These are phyloP conservation scores for Solanum sitiens DNA, from an alignment of 257 asterid species.

Conservation along the genomic window DNA sequence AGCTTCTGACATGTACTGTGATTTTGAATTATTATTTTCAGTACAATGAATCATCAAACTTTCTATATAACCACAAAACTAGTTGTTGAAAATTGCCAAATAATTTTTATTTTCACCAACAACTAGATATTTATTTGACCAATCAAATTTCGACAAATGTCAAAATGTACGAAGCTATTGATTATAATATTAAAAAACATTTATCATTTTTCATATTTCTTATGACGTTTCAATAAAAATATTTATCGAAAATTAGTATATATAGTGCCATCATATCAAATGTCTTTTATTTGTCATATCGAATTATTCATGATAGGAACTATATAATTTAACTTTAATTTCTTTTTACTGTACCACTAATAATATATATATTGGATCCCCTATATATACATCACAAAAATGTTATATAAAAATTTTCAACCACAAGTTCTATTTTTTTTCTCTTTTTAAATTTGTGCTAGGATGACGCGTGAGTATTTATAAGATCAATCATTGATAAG, in stretches of 20 bases:
- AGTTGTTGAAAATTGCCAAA: background rate
- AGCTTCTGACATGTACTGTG: background rate
- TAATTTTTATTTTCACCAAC: background rate
- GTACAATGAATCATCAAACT: background rate
- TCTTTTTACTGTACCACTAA: too few species aligned
- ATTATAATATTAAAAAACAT: too few species aligned
- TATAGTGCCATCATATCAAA: background rate
- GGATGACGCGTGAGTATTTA: slow-evolving; percentile 1
- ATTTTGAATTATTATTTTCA: background rate
- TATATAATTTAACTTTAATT: too few species aligned
- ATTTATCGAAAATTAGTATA: background rate
- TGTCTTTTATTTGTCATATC: background rate
- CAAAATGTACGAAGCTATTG: background rate
- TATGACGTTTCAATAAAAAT: background rate
- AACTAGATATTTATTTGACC: background rate
- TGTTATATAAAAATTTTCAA: too few species aligned
- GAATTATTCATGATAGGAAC: background rate
- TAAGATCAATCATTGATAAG: background rate
- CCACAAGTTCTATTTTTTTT: background rate
- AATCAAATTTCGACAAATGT: background rate
- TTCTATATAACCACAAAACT: background rate
- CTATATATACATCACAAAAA: too few species aligned
- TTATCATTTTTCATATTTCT: background rate
- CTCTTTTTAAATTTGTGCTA: background rate
- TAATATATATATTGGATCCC: too few species aligned